Conservation (phyloP, 202 grass and related monocot species). For the Saccharum hybrid region DNA sequence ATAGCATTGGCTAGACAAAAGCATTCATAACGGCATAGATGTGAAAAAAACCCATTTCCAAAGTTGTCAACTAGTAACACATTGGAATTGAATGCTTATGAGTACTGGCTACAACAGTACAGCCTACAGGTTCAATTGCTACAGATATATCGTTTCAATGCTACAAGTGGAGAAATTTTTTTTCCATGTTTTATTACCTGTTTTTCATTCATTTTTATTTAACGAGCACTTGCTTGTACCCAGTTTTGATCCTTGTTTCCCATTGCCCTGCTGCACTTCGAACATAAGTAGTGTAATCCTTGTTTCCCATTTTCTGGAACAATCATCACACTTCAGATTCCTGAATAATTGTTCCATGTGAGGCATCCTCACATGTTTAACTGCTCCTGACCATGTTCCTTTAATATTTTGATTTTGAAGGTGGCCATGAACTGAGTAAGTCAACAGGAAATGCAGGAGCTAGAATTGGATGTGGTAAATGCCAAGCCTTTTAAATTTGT, state of each 20-base stretch:
- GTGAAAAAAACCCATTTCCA: not conserved
- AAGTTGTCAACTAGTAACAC: not conserved
- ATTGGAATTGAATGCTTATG: not conserved
- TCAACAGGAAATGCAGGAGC: constrained; percentile 73
- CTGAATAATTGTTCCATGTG: not conserved
- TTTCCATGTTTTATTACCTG: not conserved
- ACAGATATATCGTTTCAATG: not conserved
- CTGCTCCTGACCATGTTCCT: constrained; percentile 34
- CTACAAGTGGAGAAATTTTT: not conserved
- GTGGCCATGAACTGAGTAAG: constrained; percentile 68
- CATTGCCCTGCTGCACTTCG: not conserved
- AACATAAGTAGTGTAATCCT: not conserved
- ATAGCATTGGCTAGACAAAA: not conserved
- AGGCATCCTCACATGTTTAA: not conserved
- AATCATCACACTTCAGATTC: not conserved
- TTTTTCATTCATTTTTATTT: not conserved
- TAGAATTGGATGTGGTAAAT: constrained; percentile 71
- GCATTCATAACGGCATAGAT: not conserved
- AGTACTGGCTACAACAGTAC: not conserved
- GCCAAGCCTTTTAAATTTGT: not conserved
- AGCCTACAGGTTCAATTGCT: not conserved
- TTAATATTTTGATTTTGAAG: constrained; percentile 50
- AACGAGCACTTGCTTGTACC: not conserved
- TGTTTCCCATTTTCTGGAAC: constrained; percentile 25
- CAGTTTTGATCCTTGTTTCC: constrained; percentile 1